phyloP scores from a whole-genome alignment of 805 yeast genomes.

The Suhomyces kilbournensis region DNA sequence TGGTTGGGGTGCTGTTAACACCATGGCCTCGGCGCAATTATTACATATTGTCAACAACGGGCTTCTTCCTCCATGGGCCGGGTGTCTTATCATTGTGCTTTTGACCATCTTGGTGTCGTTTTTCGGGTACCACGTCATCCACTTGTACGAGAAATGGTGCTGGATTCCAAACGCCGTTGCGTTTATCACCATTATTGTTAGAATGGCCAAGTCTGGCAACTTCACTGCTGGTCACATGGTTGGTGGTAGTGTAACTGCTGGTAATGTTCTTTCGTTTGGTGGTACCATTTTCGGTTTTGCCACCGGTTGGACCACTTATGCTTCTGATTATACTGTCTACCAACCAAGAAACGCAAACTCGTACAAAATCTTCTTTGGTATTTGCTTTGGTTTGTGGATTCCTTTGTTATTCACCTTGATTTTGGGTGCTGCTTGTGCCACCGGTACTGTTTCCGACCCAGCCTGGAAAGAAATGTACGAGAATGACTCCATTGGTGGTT shows the following conservation, averaged over 20 bases:
- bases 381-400: constrained; percentile 58
- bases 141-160: constrained; percentile 75
- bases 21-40: constrained; percentile 84
- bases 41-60: constrained; percentile 69
- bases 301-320: constrained; percentile 91
- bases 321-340: constrained; percentile 89
- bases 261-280: constrained; percentile 75
- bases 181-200: constrained; percentile 74
- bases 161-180: constrained; percentile 81
- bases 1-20: constrained; percentile 95
- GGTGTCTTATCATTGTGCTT: constrained; percentile 68
- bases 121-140: constrained; percentile 83
- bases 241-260: constrained; percentile 69
- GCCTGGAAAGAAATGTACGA: constrained; percentile 51
- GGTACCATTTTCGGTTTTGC: constrained; percentile 84
- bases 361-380: constrained; percentile 58
- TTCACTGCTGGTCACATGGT: constrained; percentile 41
- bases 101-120: constrained; percentile 71
- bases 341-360: constrained; percentile 66
- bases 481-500: constrained; percentile 69
- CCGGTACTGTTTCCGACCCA: constrained; percentile 51
- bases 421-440: constrained; percentile 83
- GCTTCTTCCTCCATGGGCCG: constrained; percentile 85
- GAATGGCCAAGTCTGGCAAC: constrained; percentile 64
- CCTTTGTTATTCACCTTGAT: constrained; percentile 73